Base-by-base conservation (phyloP, 1,284 basidiomycete genomes). In the Cutaneotrichosporon sp. region DNA sequence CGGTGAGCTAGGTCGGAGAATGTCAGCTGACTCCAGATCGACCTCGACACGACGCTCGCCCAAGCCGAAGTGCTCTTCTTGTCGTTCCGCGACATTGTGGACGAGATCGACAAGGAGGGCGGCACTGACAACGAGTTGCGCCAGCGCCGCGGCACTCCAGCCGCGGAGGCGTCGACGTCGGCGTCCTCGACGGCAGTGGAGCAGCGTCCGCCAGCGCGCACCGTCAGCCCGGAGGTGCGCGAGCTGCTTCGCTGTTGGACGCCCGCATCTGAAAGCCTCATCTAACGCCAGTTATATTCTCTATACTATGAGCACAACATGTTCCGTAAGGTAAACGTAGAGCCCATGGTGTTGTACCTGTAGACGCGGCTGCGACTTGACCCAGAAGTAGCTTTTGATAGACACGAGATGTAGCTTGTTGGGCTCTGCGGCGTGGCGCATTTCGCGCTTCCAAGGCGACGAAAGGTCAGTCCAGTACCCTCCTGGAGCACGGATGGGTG, bases 21-120 rank as follows among this genome's bases (percentile, higher is more conserved):
- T 8, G 5, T 1, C 4, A 29, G 59, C 58, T 68, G 46, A 63
- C 54, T 8, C 3, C 65, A 80, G 59, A 94, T 97, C 68, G 94
- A 97, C 74, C 85, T 97, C 22, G 89, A 95, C 74, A 87, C 88
- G 4, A 93, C 94, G 11, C 85, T 97, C 4, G 89, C 91, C 0
- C 94, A 97, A 79, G 93, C 93, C 10, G 93, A 97, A 80, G 92
- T 97, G 11, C 84, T 97, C 14, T 97, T 92, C 83, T 79, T 82
- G n/a, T 70, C 69, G 0, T 80, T 79, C 73, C 62, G 67, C 50
- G 63, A 64, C 5, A 63, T 93, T n/a, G 86, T 94, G 16, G 88
- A 89, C n/a, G 92, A 94, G 74, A 86, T 94, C 66, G 91, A 95
- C 74, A 64, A 68, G 45, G 70, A 71, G 56, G 36, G 9, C 14